Base-by-base conservation (phyloP, 225 moss, liverwort and hornwort species). In the Straminergon stramineum region DNA sequence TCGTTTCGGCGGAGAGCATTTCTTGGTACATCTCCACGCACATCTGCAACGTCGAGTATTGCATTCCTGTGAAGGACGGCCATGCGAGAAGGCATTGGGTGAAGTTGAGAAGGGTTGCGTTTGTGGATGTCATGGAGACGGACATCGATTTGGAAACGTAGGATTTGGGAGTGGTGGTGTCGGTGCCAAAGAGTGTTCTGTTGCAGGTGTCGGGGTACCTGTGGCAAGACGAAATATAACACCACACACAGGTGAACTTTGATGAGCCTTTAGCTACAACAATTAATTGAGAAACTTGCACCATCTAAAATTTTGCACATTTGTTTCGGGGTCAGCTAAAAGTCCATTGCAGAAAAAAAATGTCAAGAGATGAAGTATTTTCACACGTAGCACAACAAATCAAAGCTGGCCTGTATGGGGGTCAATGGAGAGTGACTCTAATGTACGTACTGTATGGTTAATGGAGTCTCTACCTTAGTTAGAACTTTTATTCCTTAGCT, bases 11-110 rank as follows among this genome's bases (percentile, higher is more conserved):
- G 26, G 82, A 56, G 15, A 87, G 10, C 39, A 87, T 77, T 11
- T 74, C 87, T 17, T 82, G 58, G 69, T 87, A 89, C 93, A 92
- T 92, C 69, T 89, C 87, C 19, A 88, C 85, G 86, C 93, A 92
- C 93, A 93, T 93, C 61, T 89, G 89, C 81, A 90, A 81, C 62
- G 93, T 92, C 45, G 93, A 93, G 85, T 58, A 24, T 37, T 90
- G 87, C 56, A 92, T 85, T n/a, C 85, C 87, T 13, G 61, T 58
- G 43, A 17, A 52, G 15, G 53, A 15, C 20, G 87, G 87, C 91
- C 92, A 89, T 10, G 78, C 68, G 87, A 89, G 82, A 60, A 66
- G 51, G 84, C 90, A 92, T 52, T 81, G 70, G 78, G 89, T 92
- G 43, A 93, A 89, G 70, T 77, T 91, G 41, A 5, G 35, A 53